Percentiles rank a stretch among this genome's conserved stretches.
Conservation (phyloP, 1,284 basidiomycete species). For the Pascua guehoae region DNA sequence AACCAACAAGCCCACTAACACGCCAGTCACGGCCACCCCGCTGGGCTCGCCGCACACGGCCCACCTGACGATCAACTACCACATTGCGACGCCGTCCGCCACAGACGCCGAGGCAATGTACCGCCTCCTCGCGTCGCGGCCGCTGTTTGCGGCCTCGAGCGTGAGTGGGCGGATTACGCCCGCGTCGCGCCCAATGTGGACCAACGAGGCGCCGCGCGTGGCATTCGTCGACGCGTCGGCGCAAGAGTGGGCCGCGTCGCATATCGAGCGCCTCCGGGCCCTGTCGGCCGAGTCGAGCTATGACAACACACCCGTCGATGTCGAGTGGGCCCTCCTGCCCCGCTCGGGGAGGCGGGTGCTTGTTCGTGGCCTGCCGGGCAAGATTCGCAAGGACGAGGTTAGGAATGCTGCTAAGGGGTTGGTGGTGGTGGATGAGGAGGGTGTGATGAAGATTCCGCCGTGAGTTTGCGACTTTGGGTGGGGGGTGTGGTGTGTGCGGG, state of each 20-base stretch:
- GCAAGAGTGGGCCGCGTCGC: conserved; percentile 1
- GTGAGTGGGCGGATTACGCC: neutral
- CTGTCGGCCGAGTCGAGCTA: neutral
- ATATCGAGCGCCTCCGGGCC: neutral
- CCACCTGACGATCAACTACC: conserved; percentile 19
- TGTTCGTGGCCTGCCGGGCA: conserved; percentile 10
- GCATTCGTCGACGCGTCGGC: neutral
- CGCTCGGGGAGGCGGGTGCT: conserved; percentile 7
- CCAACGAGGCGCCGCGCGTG: conserved; percentile 1
- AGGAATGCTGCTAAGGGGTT: no score
- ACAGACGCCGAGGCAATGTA: conserved; percentile 8
- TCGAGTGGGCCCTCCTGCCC: conserved; percentile 10
- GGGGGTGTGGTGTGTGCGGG: no score
- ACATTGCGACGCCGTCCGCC: conserved; percentile 14
- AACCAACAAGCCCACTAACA: neutral
- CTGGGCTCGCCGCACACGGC: conserved; percentile 19
- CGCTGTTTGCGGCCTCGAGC: conserved; percentile 12
- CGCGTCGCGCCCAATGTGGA: neutral
- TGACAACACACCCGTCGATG: neutral
- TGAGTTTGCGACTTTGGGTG: no score
- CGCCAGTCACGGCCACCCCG: conserved; percentile 23
- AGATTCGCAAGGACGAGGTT: neutral
- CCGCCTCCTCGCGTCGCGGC: conserved; percentile 11
- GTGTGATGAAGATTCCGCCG: neutral
- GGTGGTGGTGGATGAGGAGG: neutral